Conservation (phyloP, 768 basidiomycete genomes). For the Amylocystis lapponica region DNA sequence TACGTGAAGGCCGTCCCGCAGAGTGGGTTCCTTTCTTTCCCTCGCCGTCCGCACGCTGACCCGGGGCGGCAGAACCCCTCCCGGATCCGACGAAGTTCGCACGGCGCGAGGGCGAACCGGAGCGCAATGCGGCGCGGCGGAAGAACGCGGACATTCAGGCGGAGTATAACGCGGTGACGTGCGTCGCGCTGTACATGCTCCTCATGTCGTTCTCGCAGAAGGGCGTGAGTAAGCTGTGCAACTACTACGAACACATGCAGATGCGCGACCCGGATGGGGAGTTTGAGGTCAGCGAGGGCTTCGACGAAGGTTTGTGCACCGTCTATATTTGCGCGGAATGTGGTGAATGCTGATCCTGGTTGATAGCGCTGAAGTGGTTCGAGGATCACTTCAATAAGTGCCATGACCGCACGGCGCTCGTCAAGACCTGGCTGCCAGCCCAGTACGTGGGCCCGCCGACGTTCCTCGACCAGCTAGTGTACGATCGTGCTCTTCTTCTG, state of each 20-base stretch:
- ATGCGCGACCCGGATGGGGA: constrained; percentile 74
- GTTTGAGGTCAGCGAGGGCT: constrained; percentile 72
- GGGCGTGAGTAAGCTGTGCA: constrained; percentile 79
- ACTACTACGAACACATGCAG: constrained; percentile 76
- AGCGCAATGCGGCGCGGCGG: constrained; percentile 61
- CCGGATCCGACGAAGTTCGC: constrained; percentile 75
- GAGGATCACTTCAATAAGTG: constrained; percentile 92
- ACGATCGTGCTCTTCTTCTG: constrained; percentile 83
- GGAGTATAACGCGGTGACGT: constrained; percentile 79
- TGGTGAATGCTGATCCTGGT: constrained; percentile 8
- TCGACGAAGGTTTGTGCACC: constrained; percentile 57
- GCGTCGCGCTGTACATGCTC: constrained; percentile 85
- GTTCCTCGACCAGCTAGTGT: constrained; percentile 87
- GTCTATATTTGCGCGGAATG: neutral
- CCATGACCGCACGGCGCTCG: constrained; percentile 82
- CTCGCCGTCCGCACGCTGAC: constrained; percentile 7
- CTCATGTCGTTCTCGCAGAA: constrained; percentile 90
- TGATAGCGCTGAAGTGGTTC: constrained; percentile 79
- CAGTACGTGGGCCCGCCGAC: constrained; percentile 78
- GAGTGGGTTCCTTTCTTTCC: constrained; percentile 43
- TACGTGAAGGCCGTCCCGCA: constrained; percentile 80
- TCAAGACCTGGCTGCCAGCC: constrained; percentile 82
- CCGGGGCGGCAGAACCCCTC: constrained; percentile 53
- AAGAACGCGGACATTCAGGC: constrained; percentile 74
- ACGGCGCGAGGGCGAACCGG: constrained; percentile 65